Conservation (phyloP, 176 grass and related monocot species). For the Tuctoria greenei region DNA sequence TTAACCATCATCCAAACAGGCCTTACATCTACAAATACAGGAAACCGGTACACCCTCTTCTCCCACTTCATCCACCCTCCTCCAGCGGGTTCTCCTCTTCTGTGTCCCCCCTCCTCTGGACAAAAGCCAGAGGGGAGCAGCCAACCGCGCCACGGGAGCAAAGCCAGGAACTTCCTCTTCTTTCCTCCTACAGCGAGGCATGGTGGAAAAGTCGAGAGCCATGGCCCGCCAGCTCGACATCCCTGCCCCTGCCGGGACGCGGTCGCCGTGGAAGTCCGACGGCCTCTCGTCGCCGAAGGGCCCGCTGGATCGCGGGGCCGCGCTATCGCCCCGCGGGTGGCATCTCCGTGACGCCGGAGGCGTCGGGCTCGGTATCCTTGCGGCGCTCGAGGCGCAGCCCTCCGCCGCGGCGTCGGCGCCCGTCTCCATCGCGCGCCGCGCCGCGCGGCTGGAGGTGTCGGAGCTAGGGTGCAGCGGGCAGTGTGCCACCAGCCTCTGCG, state of each 20-base stretch:
- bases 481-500: constrained; percentile 50
- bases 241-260: constrained; percentile 1
- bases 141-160: constrained; percentile 16
- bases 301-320: constrained; percentile 51
- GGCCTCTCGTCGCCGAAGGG: constrained; percentile 44
- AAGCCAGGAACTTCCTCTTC: too few species aligned
- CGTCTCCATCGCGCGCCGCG: constrained; percentile 37
- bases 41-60: constrained; percentile 28
- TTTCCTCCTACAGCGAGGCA: background rate
- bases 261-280: constrained; percentile 25
- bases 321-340: constrained; percentile 32
- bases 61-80: too few species aligned
- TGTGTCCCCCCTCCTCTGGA: background rate
- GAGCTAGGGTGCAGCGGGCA: constrained; percentile 57
- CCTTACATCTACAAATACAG: constrained; percentile 54
- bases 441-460: constrained; percentile 53
- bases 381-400: constrained; percentile 50
- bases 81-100: background rate
- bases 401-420: constrained; percentile 16
- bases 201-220: constrained; percentile 37
- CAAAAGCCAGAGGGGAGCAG: background rate
- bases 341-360: constrained; percentile 54
- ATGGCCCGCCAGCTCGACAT: constrained; percentile 36
- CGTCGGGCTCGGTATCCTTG: constrained; percentile 80
- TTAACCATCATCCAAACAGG: too few species aligned